These are phyloP conservation scores for Colletotrichum chrysophilum DNA, from an alignment of 2,329 filamentous ascomycete genomes.

Conservation along the genomic window DNA sequence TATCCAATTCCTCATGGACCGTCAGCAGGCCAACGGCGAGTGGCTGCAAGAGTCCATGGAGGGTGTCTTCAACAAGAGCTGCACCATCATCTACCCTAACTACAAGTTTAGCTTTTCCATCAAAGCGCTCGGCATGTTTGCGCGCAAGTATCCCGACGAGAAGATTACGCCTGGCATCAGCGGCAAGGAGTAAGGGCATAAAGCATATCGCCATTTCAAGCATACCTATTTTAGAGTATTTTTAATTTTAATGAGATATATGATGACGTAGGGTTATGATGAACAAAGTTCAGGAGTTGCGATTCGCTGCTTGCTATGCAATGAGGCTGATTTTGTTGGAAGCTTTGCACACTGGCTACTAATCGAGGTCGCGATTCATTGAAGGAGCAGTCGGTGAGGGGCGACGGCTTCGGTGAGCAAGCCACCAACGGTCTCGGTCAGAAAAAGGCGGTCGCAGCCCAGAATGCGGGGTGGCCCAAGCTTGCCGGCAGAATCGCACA, in stretches of 20 bases:
- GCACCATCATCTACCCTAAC: slow-evolving; percentile 99
- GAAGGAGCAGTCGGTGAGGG: neutral
- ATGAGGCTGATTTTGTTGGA: neutral
- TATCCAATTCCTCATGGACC: slow-evolving; percentile 79
- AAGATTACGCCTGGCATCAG: slow-evolving; percentile 41
- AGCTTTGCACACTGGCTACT: neutral
- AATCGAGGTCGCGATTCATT: neutral
- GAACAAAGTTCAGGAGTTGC: neutral
- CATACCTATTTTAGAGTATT: neutral
- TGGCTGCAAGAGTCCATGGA: slow-evolving; percentile 97
- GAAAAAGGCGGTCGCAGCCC: neutral
- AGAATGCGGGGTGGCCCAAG: neutral
- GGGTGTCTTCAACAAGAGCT: slow-evolving; percentile 98
- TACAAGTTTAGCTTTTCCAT: slow-evolving; percentile 98
- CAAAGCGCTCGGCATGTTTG: slow-evolving; percentile 92
- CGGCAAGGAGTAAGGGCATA: neutral
- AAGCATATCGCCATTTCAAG: neutral
- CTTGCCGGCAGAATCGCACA: neutral
- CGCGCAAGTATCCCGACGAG: slow-evolving; percentile 71
- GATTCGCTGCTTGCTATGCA: neutral
- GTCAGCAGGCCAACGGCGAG: slow-evolving; percentile 88
- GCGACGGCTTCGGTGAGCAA: neutral
- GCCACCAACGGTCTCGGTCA: neutral
- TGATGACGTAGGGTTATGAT: neutral
- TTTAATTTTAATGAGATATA: neutral